A percentile compares a stretch with the other conserved stretches of the same genome.
Evolutionary conservation across 305 asterid genomes (phyloP).

Genomic region (Fraxinus baroniana): DNA sequence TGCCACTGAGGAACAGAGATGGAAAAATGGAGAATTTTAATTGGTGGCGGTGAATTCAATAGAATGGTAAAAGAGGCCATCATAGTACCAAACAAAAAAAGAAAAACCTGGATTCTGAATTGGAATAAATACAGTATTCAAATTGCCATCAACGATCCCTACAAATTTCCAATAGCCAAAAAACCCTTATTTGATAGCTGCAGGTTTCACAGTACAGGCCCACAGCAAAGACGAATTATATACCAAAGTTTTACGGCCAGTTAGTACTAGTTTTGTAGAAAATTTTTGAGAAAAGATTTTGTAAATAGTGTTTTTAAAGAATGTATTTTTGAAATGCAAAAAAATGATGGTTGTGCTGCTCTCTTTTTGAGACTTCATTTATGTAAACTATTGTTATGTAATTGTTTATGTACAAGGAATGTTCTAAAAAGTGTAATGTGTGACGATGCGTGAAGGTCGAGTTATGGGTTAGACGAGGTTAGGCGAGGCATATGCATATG

Average conservation of each 20-base stretch:
- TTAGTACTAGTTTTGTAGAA: not conserved
- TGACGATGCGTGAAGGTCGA: too few species aligned
- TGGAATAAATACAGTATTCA: not conserved
- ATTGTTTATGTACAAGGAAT: too few species aligned
- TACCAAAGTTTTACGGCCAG: not conserved
- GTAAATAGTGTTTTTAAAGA: not conserved
- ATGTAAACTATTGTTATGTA: too few species aligned
- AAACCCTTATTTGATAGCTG: constrained; percentile 5
- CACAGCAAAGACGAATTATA: not conserved
- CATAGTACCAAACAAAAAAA: constrained; percentile 31
- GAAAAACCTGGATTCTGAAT: constrained; percentile 2
- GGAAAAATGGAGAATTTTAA: constrained; percentile 1
- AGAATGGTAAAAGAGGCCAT: constrained; percentile 31
- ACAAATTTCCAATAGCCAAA: constrained; percentile 13
- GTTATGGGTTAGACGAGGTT: too few species aligned
- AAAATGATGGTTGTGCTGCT: too few species aligned
- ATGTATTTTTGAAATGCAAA: too few species aligned
- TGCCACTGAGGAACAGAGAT: not conserved
- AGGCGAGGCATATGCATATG: too few species aligned
- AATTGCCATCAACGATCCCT: constrained; percentile 12
- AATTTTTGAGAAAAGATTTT: not conserved
- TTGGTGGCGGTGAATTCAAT: constrained; percentile 36
- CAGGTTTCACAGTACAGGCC: constrained; percentile 14
- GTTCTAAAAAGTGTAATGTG: too few species aligned
- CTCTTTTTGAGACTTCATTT: too few species aligned